A percentile compares a stretch with the other conserved stretches of the same genome.
Evolutionary conservation across 73 alveolate species (phyloP).

Genomic region (Paramecium pentaurelia): DNA sequence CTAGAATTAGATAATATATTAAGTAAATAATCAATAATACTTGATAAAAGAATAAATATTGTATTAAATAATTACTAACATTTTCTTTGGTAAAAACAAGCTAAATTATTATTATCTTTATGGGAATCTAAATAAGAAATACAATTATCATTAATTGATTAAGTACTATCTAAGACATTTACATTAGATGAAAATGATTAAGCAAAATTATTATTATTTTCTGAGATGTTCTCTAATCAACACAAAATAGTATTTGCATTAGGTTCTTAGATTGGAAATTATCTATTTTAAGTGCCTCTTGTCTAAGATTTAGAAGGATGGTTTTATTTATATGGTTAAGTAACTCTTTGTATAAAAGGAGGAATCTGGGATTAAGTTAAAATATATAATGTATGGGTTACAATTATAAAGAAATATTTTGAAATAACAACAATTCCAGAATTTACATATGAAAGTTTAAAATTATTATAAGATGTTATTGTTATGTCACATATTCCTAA

Average conservation of each 20-base stretch:
- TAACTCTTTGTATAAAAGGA: neutral
- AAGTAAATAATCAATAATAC: neutral
- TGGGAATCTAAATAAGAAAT: neutral
- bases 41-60: constrained; percentile 8
- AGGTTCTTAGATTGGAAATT: neutral
- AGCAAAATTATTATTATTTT: neutral
- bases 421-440: neutral
- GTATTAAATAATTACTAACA: neutral
- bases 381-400: neutral
- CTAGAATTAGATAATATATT: neutral
- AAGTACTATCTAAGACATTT: neutral
- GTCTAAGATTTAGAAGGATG: neutral
- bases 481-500: neutral
- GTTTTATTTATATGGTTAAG: neutral
- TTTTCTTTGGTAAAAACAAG: neutral
- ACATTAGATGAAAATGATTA: neutral
- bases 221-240: neutral
- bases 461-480: neutral
- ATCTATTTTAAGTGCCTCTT: neutral
- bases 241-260: neutral
- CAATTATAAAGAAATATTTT: neutral
- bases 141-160: neutral
- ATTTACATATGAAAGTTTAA: constrained; percentile 18
- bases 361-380: constrained; percentile 32
- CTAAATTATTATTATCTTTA: neutral